Base-by-base conservation (phyloP, 2,329 filamentous ascomycete genomes). In the Canariomyces notabilis region DNA sequence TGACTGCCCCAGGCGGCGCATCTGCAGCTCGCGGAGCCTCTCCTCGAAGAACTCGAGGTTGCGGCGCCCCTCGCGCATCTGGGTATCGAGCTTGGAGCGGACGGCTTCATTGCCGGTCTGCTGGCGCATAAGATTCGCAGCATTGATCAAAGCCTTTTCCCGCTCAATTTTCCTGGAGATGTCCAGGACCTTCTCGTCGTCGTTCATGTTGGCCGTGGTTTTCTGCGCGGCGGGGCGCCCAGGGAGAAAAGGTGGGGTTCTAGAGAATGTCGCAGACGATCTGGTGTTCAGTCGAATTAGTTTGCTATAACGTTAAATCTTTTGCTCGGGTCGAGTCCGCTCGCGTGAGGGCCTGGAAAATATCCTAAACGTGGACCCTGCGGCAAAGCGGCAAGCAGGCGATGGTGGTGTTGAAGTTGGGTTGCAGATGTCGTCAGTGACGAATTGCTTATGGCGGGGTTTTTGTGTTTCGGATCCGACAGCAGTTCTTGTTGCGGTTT, bases 141-240 rank as follows among this genome's bases (percentile, higher is more conserved):
- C 91, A 68, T 87, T 87, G 75, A 98, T 93, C 63, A 97, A 83
- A 61, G 85, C 87, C 76, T 90, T 91, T 72, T 98, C 93, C 67
- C 91, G 84, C 76, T 96, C 89, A 69, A 98, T 97, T 85, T 98
- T 97, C 74, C 84, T 86, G 72, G 86, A 82, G 72, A 98, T 89
- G 68, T 89, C 86, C 70, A 82, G 82, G 69, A 82, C 75, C 57
- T 77, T 74, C 60, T 82, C 76, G 53, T 82, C 77, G 64, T 82
- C 78, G 65, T 76, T 79, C 76, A 82, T 83, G 65, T 64, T 72
- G 69, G 67, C 66, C 48, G 40, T 21, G 33, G 35, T 57, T 53
- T 38, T 34, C 39, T 53, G 55, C 55, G 54, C 55, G 50, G 42
- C 52, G 32, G 44, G 44, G 46, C 52, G 54, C 52, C 47, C 48